These are phyloP conservation scores for Lichenothelia convexa DNA, from an alignment of 495 filamentous ascomycete genomes.

Conservation along the genomic window DNA sequence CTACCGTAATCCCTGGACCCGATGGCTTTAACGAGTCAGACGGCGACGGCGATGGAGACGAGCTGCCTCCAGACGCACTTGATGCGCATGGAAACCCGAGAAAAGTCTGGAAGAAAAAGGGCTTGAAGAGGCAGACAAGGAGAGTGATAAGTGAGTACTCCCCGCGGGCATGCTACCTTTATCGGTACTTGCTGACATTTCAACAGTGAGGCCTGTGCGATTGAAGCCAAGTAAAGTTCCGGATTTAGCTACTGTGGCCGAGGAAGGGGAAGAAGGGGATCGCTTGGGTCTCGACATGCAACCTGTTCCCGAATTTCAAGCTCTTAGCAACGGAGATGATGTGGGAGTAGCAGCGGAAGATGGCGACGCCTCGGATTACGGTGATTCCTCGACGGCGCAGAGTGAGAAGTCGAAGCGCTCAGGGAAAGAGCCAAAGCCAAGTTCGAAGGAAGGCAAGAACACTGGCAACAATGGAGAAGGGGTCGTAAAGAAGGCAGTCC, in stretches of 20 bases:
- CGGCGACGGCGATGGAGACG: slow-evolving; percentile 21
- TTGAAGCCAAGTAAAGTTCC: slow-evolving; percentile 7
- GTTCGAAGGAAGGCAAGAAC: slow-evolving; percentile 18
- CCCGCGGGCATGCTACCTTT: background rate
- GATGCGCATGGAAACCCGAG: slow-evolving; percentile 29
- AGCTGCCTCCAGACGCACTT: slow-evolving; percentile 1
- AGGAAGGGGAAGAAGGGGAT: no score
- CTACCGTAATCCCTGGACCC: slow-evolving; percentile 32
- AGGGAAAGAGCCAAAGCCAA: slow-evolving; percentile 13
- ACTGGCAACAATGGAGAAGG: background rate
- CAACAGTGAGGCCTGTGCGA: slow-evolving; percentile 16
- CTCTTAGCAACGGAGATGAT: no score
- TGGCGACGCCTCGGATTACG: background rate
- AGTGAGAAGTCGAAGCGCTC: slow-evolving; percentile 9
- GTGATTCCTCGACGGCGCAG: background rate
- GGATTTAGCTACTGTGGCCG: slow-evolving; percentile 15
- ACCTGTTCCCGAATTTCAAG: no score
- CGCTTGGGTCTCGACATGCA: no score
- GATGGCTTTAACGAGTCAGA: slow-evolving; percentile 39
- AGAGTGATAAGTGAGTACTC: slow-evolving; percentile 46
- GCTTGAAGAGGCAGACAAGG: slow-evolving; percentile 73
- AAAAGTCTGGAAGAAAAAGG: slow-evolving; percentile 74
- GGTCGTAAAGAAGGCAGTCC: slow-evolving; percentile 29
- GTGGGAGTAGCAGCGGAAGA: no score
- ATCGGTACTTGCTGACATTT: background rate